phyloP scores from a whole-genome alignment of 202 grass and related monocot genomes.

The Bolboschoenoplectus hybrid region DNA sequence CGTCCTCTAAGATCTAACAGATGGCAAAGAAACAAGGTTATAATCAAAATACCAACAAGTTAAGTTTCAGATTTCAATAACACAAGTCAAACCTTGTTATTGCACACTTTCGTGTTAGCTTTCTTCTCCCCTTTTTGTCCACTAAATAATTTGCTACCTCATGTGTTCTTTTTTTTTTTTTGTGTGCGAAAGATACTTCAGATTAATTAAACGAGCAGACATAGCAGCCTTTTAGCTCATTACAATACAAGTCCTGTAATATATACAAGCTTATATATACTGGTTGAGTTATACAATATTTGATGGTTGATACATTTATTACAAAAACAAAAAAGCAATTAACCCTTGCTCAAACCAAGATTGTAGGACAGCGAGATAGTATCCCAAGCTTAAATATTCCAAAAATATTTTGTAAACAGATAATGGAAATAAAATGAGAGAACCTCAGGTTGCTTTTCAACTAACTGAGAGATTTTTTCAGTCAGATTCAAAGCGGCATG shows the following conservation, averaged over 20 bases:
- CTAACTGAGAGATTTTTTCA: constrained; percentile 60
- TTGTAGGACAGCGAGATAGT: neutral
- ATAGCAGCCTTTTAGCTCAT: neutral
- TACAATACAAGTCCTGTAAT: neutral
- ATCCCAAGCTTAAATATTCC: constrained; percentile 11
- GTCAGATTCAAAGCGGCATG: constrained; percentile 82
- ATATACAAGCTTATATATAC: constrained; percentile 1
- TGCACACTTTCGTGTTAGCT: neutral
- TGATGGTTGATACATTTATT: neutral
- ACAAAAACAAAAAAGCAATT: neutral
- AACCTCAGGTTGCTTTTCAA: constrained; percentile 73
- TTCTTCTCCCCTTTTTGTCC: neutral
- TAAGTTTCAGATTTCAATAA: constrained; percentile 26
- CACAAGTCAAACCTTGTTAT: neutral
- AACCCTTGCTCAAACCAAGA: constrained; percentile 5
- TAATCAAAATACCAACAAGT: constrained; percentile 30
- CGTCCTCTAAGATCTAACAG: constrained; percentile 55
- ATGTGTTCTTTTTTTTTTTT: neutral
- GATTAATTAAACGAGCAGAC: neutral
- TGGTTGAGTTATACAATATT: constrained; percentile 20
- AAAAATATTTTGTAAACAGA: neutral
- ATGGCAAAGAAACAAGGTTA: constrained; percentile 32
- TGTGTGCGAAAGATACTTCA: neutral
- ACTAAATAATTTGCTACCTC: neutral
- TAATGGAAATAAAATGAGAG: constrained; percentile 17